phyloP scores from a whole-genome alignment of 2,329 filamentous ascomycete species.

The Talaromyces sp. region DNA sequence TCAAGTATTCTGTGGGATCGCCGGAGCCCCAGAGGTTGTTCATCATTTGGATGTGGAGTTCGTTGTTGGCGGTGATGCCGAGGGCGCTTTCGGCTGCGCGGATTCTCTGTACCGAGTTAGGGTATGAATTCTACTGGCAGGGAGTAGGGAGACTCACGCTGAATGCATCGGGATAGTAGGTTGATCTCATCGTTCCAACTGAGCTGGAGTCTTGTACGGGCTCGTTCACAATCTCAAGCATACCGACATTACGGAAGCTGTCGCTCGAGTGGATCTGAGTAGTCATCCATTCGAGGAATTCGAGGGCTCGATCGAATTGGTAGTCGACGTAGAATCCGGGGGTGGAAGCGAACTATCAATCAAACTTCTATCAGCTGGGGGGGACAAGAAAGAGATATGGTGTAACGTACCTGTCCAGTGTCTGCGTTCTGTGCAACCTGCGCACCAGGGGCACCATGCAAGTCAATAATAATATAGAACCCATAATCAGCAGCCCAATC shows the following conservation, averaged over 20 bases:
- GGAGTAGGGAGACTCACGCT: slow-evolving; percentile 26
- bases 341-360: slow-evolving; percentile 32
- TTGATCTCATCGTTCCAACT: slow-evolving; percentile 38
- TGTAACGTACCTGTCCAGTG: slow-evolving; percentile 43
- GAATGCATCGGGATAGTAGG: slow-evolving; percentile 52
- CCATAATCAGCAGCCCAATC: slow-evolving; percentile 51
- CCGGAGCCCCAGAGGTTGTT: slow-evolving; percentile 57
- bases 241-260: slow-evolving; percentile 57
- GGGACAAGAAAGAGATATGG: background rate
- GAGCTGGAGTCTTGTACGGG: slow-evolving; percentile 45
- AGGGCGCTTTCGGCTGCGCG: slow-evolving; percentile 50
- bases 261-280: slow-evolving; percentile 50
- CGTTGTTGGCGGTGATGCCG: slow-evolving; percentile 42
- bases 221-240: slow-evolving; percentile 61
- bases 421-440: slow-evolving; percentile 50
- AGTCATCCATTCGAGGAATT: slow-evolving; percentile 59
- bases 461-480: slow-evolving; percentile 56
- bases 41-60: slow-evolving; percentile 57
- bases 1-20: slow-evolving; percentile 50
- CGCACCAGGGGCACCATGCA: slow-evolving; percentile 54
- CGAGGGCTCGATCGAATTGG: slow-evolving; percentile 56
- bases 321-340: slow-evolving; percentile 58
- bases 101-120: slow-evolving; percentile 39
- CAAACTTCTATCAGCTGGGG: background rate
- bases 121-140: background rate